These are phyloP conservation scores for Boletus patriciae DNA, from an alignment of 768 basidiomycete genomes.

Conservation along the genomic window DNA sequence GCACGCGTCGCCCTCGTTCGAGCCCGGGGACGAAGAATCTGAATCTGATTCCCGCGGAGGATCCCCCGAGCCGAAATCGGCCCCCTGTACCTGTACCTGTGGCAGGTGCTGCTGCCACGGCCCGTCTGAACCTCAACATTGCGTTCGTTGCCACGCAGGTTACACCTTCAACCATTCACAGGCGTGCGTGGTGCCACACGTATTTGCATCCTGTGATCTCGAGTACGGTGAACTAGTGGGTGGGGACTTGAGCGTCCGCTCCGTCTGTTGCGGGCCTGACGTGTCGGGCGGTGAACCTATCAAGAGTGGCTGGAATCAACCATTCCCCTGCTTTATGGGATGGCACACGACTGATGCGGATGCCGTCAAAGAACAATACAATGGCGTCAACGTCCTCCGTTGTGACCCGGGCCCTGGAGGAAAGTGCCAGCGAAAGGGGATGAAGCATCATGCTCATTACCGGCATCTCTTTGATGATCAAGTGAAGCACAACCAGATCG, in stretches of 20 bases:
- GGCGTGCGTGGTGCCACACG: constrained; percentile 1
- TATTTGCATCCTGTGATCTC: not conserved
- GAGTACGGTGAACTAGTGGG: too few relatives aligned
- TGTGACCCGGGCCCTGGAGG: not conserved
- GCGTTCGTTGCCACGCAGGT: constrained; percentile 1
- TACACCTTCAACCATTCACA: not conserved
- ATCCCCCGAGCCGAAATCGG: not conserved
- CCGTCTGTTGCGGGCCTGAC: not conserved
- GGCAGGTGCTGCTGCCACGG: constrained; percentile 7
- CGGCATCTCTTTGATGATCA: not conserved
- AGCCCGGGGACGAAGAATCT: too few relatives aligned
- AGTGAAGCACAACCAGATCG: not conserved
- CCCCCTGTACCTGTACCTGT: not conserved
- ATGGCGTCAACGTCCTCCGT: constrained; percentile 1
- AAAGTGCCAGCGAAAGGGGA: not conserved
- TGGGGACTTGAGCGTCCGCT: not conserved
- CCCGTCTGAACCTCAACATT: not conserved
- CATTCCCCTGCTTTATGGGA: not conserved
- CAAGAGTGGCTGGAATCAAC: not conserved
- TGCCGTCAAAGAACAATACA: not conserved
- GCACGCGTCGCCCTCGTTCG: too few relatives aligned
- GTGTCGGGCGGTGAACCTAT: not conserved
- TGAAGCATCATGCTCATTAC: not conserved
- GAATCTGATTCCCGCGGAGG: too few relatives aligned
- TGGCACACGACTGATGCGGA: not conserved